These are phyloP conservation scores for Lathyrus oleraceus DNA, from an alignment of 306 rosid species.

Conservation along the genomic window DNA sequence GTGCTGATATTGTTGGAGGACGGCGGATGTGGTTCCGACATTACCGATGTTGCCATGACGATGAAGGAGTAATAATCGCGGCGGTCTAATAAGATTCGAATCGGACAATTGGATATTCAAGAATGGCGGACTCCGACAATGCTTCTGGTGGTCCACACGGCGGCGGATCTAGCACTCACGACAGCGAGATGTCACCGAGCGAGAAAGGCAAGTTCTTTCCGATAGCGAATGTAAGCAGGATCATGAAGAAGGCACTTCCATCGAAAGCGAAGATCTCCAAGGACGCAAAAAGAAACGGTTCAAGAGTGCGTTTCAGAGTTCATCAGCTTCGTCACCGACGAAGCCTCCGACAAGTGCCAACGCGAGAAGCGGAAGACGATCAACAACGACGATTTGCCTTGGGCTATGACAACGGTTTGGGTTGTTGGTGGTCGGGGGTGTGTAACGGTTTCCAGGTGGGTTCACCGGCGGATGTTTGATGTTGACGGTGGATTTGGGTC, in stretches of 20 bases:
- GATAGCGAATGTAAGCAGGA: slow-evolving; percentile 89
- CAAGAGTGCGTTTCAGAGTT: slow-evolving; percentile 97
- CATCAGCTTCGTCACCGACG: slow-evolving; percentile 93
- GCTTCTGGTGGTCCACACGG: slow-evolving; percentile 66
- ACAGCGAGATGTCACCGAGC: slow-evolving; percentile 63
- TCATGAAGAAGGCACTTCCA: too few species aligned
- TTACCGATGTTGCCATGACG: too few species aligned
- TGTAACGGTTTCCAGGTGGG: too few species aligned
- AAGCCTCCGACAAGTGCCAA: slow-evolving; percentile 97
- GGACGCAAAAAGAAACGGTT: slow-evolving; percentile 92
- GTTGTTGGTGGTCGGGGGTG: too few species aligned
- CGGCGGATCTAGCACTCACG: slow-evolving; percentile 23
- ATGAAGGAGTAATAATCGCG: too few species aligned
- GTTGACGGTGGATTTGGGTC: too few species aligned
- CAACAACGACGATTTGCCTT: slow-evolving; percentile 89
- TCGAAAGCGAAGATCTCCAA: slow-evolving; percentile 95
- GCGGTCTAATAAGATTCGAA: background rate
- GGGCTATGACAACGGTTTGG: slow-evolving; percentile 99
- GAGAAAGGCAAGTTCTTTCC: slow-evolving; percentile 84
- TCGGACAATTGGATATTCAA: background rate
- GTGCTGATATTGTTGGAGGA: too few species aligned
- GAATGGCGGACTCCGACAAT: slow-evolving; percentile 91
- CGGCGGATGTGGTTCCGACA: too few species aligned
- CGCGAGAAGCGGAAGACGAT: slow-evolving; percentile 91
- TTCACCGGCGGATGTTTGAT: too few species aligned